Percentiles rank a stretch among this genome's conserved stretches.
Evolutionary conservation across 2,329 filamentous ascomycete species (phyloP).

Genomic region (Chaetothyriales sp.): DNA sequence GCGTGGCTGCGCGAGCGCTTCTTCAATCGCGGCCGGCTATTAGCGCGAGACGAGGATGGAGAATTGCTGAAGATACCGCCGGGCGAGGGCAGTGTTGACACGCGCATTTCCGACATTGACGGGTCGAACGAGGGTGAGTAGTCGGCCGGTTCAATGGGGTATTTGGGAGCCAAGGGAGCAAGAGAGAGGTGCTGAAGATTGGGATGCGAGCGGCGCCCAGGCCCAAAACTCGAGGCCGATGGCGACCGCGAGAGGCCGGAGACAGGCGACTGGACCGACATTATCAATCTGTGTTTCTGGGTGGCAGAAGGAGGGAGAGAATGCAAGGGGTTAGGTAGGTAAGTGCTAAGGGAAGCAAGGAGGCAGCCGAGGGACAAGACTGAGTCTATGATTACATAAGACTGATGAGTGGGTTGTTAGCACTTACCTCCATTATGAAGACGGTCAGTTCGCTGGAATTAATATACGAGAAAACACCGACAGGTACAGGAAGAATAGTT

Average conservation of each 20-base stretch:
- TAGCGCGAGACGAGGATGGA: slow-evolving; percentile 7
- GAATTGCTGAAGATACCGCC: slow-evolving; percentile 13
- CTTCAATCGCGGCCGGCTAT: slow-evolving; percentile 10
- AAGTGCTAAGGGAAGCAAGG: not conserved
- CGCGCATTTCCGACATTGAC: slow-evolving; percentile 22
- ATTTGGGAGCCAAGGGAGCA: slow-evolving; percentile 42
- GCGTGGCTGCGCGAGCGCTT: slow-evolving; percentile 10
- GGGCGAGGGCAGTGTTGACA: slow-evolving; percentile 18
- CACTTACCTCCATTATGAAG: too few relatives aligned
- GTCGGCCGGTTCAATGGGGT: slow-evolving; percentile 31
- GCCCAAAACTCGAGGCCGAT: slow-evolving; percentile 12
- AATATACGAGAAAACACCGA: too few relatives aligned
- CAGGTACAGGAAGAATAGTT: too few relatives aligned
- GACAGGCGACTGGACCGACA: slow-evolving; percentile 2
- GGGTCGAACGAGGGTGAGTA: slow-evolving; percentile 24
- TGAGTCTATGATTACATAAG: not conserved
- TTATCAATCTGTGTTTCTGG: not conserved
- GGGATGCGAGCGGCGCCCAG: slow-evolving; percentile 39
- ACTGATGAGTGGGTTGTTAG: too few relatives aligned
- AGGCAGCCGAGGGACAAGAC: not conserved
- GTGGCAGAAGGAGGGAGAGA: not conserved
- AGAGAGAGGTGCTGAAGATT: slow-evolving; percentile 45
- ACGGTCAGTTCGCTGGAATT: too few relatives aligned
- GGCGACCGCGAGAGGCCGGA: slow-evolving; percentile 10
- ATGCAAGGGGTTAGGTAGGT: too few relatives aligned